Evolutionary conservation across 1,284 basidiomycete species (phyloP).

Genomic region (Trichosporon ovoides): DNA sequence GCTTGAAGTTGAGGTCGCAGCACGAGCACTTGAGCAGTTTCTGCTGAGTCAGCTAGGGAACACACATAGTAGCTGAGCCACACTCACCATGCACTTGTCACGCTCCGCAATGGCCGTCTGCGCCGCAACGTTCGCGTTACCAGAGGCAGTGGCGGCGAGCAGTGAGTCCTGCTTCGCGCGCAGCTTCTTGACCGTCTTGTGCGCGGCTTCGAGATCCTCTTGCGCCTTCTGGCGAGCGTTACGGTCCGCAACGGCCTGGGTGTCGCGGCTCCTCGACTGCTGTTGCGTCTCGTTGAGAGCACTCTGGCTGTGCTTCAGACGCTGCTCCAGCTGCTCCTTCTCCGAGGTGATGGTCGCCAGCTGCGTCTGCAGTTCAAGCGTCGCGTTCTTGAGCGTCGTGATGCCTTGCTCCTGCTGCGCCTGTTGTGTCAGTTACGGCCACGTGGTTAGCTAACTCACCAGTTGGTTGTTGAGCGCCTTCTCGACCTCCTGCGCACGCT

Average conservation of each 20-base stretch:
- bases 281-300: constrained; percentile 46
- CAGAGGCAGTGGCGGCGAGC: constrained; percentile 23
- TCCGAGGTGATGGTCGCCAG: constrained; percentile 49
- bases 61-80: neutral
- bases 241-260: constrained; percentile 40
- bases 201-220: constrained; percentile 45
- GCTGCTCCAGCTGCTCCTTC: constrained; percentile 37
- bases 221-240: constrained; percentile 39
- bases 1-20: constrained; percentile 77
- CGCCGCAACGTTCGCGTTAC: constrained; percentile 45
- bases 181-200: constrained; percentile 37
- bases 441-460: constrained; percentile 51
- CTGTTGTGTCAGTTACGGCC: constrained; percentile 42
- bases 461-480: constrained; percentile 57
- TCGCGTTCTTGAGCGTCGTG: constrained; percentile 49
- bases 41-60: constrained; percentile 49
- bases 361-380: constrained; percentile 48
- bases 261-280: constrained; percentile 45
- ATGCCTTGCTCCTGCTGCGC: constrained; percentile 54
- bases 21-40: constrained; percentile 85
- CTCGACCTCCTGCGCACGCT: constrained; percentile 64
- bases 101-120: constrained; percentile 54
- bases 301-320: constrained; percentile 41
- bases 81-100: constrained; percentile 64
- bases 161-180: constrained; percentile 43